Evolutionary conservation across 1,284 basidiomycete genomes (phyloP), one percentile per base, ranked within the genome.

Genomic region (Somion occarium): DNA sequence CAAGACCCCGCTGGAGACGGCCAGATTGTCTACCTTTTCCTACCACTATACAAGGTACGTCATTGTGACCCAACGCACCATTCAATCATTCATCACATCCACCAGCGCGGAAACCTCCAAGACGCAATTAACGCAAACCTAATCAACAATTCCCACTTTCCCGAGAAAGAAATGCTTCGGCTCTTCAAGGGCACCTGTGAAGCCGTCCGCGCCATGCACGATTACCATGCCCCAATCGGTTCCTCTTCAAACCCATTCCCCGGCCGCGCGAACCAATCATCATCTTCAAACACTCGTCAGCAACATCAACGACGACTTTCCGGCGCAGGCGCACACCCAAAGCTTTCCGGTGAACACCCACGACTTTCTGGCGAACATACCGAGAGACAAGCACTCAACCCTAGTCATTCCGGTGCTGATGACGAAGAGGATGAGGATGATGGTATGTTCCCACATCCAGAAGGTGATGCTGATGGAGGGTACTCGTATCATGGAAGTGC

Each of bases 131-230:
- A 93, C 58, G 77, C 85, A 26, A 87, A 96, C 62, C 80, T 89
- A 5, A 85, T 95, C 44, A 91, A 91, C 52, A 84, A 86, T 20
- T 85, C 85, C 26, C 84, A 85, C 55, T 91, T 94, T 64, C 82
- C 91, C 1, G 97, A 99, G 70, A 78, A 80, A 56, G 88, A 93
- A 50, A 91, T 98, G 73, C 76, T 98, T 24, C 79, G 80, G 23
- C 76, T 95, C 37, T 99, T 99, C 76, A 88, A 88, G 59, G 96
- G 95, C 5, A 93, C 95, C 11, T 98, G 96, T 68, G 82, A 91
- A 58, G 96, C 91, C 48, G 83, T 99, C 5, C 82, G 88, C 46
- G 93, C 93, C 3, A 93, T 99, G 91, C 96, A 99, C 67, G 82
- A 82, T 55, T 92, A 92, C 66, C 79, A 78, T 41, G 76, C 82